Base-by-base conservation (phyloP, 2,329 filamentous ascomycete species). In the Neofusicoccum kwambonambiense region DNA sequence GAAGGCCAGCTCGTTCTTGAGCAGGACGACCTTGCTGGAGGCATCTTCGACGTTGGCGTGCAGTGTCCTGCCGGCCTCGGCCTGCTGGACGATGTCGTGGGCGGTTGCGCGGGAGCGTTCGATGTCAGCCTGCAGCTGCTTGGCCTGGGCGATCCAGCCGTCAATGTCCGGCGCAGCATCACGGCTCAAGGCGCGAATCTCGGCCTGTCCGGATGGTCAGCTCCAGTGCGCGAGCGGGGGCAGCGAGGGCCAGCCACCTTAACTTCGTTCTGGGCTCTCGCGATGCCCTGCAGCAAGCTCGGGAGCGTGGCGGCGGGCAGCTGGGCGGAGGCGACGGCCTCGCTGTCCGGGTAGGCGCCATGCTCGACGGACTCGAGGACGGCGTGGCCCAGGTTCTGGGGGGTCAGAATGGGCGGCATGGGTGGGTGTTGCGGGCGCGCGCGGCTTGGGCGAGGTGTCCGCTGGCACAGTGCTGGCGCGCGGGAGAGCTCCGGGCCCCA, bases 131-230 rank as follows among this genome's bases (percentile, higher is more conserved):
- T 96, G 92, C 7, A 97, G 85, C 61, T 89, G 87, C 77, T 92
- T 92, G 54, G 93, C 92, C 76, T 95, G 92, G 60, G 84, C 80
- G 64, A 96, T 91, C 94, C 94, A 98, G 60, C 89, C 86, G 73
- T 92, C 90, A 58, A 97, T 90, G 72, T 96, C 90, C 44, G 89
- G 86, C 64, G 89, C 90, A 17, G 88, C 90, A 69, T 92, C 88
- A 73, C 88, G 86, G 77, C 93, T 96, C 67, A 95, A 86, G 22
- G 81, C 77, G 68, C 89, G 89, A 65, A 98, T 90, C 71, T 96
- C 89, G 66, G 84, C 79, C 88, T 91, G 70, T 9, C 8, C 22
- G 15, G 19, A 15, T 22, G 61, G 17, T 62, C 68, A 68, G 17
- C 74, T 70, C 1, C 75, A 77, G 11, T 13, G 6, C 11, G 15